Conservation (phyloP, 108 stramenopile species). For the Cyclotella cryptica region DNA sequence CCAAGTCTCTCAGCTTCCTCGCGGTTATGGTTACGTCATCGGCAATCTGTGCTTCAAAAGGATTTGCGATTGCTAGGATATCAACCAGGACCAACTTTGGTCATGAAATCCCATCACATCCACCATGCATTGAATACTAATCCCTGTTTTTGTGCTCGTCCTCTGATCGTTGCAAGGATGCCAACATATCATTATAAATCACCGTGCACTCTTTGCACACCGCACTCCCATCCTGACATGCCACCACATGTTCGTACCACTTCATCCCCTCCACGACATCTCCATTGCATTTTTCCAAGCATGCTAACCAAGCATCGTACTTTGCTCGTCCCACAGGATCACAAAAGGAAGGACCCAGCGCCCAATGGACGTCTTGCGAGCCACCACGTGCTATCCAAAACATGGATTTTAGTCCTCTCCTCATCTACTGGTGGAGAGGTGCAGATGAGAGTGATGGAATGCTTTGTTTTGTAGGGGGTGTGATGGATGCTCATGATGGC, state of each 20-base stretch:
- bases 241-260: constrained; percentile 25
- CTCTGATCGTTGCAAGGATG: constrained; percentile 14
- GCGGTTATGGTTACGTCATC: too few relatives aligned
- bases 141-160: too few relatives aligned
- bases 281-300: constrained; percentile 11
- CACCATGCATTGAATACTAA: too few relatives aligned
- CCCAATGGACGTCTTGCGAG: background rate
- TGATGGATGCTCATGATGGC: too few relatives aligned
- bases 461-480: too few relatives aligned
- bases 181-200: constrained; percentile 21
- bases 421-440: constrained; percentile 14
- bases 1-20: constrained; percentile 52
- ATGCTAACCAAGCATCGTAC: constrained; percentile 41
- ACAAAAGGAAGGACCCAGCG: constrained; percentile 39
- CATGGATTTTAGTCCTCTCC: constrained; percentile 2
- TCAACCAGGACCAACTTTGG: constrained; percentile 73
- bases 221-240: background rate
- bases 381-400: constrained; percentile 15
- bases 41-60: constrained; percentile 74
- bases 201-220: constrained; percentile 17
- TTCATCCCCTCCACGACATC: too few relatives aligned
- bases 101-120: too few relatives aligned
- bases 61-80: constrained; percentile 52
- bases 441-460: constrained; percentile 14
- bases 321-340: constrained; percentile 56